A percentile compares a stretch with the other conserved stretches of the same genome.
phyloP scores from a whole-genome alignment of 495 filamentous ascomycete genomes.

The Xylaria venustula region DNA sequence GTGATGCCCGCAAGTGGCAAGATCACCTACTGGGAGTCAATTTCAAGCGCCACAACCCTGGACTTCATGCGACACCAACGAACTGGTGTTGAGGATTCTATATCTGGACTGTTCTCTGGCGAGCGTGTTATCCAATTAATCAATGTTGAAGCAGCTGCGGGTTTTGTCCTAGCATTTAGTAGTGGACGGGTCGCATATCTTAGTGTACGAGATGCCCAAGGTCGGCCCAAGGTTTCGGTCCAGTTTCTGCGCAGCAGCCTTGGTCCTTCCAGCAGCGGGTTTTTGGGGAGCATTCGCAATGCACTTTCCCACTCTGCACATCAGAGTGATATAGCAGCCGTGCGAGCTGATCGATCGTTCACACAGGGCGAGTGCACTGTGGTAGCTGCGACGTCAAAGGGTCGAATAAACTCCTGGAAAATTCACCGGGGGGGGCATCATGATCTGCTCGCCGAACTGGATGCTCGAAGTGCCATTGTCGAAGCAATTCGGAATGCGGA shows the following conservation, averaged over 20 bases:
- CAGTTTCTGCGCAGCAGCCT: constrained; percentile 67
- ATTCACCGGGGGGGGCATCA: constrained; percentile 76
- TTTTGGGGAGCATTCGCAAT: constrained; percentile 75
- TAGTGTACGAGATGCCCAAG: constrained; percentile 78
- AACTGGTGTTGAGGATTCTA: constrained; percentile 69
- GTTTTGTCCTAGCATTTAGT: constrained; percentile 79
- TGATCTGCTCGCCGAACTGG: constrained; percentile 50
- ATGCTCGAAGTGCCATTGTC: constrained; percentile 35
- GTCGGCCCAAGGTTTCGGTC: constrained; percentile 72
- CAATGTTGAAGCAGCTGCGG: constrained; percentile 76
- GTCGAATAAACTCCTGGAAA: constrained; percentile 79
- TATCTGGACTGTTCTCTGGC: constrained; percentile 70
- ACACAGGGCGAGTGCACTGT: constrained; percentile 83
- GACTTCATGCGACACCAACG: constrained; percentile 74
- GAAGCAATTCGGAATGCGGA: constrained; percentile 34
- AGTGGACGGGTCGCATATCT: constrained; percentile 83
- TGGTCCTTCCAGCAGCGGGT: constrained; percentile 50
- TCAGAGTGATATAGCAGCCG: constrained; percentile 74
- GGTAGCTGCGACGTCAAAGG: constrained; percentile 70
- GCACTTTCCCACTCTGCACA: constrained; percentile 63
- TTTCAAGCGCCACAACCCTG: constrained; percentile 75
- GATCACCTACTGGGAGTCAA: constrained; percentile 91
- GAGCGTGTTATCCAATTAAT: constrained; percentile 75
- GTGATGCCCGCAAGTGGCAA: constrained; percentile 80
- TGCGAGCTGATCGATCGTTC: constrained; percentile 63